Evolutionary conservation across 2,329 filamentous ascomycete genomes (phyloP).

Genomic region (Apiospora hydei): DNA sequence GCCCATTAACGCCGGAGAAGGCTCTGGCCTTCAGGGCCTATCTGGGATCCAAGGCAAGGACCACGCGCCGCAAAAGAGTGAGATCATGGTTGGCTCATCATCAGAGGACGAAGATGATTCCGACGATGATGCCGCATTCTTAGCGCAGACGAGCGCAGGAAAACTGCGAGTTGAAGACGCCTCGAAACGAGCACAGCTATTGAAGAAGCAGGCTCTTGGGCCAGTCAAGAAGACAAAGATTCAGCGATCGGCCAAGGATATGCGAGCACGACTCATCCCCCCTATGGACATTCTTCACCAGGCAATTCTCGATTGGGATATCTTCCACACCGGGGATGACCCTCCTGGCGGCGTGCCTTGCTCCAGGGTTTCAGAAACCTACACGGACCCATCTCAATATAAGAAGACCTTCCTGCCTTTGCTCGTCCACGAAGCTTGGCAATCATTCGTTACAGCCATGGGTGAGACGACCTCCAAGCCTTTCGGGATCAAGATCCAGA

Average conservation of each 20-base stretch:
- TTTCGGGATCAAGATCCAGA: conserved; percentile 88
- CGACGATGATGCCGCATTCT: conserved; percentile 61
- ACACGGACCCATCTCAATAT: conserved; percentile 79
- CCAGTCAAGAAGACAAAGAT: conserved; percentile 87
- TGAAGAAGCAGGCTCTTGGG: conserved; percentile 65
- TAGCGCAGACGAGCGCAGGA: conserved; percentile 55
- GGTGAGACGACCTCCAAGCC: conserved; percentile 83
- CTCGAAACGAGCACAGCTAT: conserved; percentile 54
- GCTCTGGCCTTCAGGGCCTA: conserved; percentile 77
- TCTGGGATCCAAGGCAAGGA: conserved; percentile 78
- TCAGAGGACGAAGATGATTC: conserved; percentile 79
- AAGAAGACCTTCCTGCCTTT: conserved; percentile 90
- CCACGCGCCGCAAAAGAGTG: conserved; percentile 74
- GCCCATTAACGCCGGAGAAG: conserved; percentile 72
- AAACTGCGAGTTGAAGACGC: conserved; percentile 56
- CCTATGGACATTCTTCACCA: conserved; percentile 86
- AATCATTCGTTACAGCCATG: conserved; percentile 87
- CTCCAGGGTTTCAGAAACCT: conserved; percentile 78
- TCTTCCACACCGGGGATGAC: conserved; percentile 87
- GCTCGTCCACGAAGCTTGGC: conserved; percentile 93
- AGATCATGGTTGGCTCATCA: conserved; percentile 89
- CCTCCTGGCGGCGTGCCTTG: conserved; percentile 81
- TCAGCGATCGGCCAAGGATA: conserved; percentile 85
- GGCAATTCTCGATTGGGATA: conserved; percentile 91
- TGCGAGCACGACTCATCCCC: conserved; percentile 93